Evolutionary conservation across 2,329 filamentous ascomycete species (phyloP).

Genomic region (Pseudogymnoascus sp.): DNA sequence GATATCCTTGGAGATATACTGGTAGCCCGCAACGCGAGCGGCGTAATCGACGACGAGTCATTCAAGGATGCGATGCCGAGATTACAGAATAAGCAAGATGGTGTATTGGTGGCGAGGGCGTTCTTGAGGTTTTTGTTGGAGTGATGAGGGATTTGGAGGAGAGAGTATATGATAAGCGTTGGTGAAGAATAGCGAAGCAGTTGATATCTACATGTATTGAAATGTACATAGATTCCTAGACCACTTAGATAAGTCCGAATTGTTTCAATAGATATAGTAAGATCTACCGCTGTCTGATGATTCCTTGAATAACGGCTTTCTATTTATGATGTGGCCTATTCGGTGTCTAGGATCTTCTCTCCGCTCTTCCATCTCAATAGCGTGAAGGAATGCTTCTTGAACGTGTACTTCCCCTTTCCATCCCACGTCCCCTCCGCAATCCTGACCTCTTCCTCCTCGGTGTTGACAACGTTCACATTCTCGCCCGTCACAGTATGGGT

Average conservation of each 20-base stretch:
- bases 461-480: constrained; percentile 52
- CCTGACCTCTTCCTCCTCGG: constrained; percentile 52
- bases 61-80: constrained; percentile 62
- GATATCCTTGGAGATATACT: constrained; percentile 65
- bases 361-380: constrained; percentile 46
- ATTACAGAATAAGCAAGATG: constrained; percentile 65
- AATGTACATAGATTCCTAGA: neutral
- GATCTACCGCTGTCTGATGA: neutral
- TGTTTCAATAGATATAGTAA: neutral
- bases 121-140: constrained; percentile 73
- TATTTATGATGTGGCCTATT: constrained; percentile 1
- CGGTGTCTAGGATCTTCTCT: constrained; percentile 20
- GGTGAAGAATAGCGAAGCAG: neutral
- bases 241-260: neutral
- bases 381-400: constrained; percentile 63
- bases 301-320: neutral
- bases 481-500: constrained; percentile 57
- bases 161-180: neutral
- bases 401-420: constrained; percentile 53
- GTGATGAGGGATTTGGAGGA: neutral
- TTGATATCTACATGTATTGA: neutral
- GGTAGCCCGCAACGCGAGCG: constrained; percentile 52
- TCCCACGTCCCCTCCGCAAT: constrained; percentile 57
- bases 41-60: constrained; percentile 62
- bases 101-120: constrained; percentile 62